Percentiles rank a stretch among this genome's conserved stretches.
Evolutionary conservation across 805 yeast species (phyloP).

Genomic region (Suhomyces xylopsoci): DNA sequence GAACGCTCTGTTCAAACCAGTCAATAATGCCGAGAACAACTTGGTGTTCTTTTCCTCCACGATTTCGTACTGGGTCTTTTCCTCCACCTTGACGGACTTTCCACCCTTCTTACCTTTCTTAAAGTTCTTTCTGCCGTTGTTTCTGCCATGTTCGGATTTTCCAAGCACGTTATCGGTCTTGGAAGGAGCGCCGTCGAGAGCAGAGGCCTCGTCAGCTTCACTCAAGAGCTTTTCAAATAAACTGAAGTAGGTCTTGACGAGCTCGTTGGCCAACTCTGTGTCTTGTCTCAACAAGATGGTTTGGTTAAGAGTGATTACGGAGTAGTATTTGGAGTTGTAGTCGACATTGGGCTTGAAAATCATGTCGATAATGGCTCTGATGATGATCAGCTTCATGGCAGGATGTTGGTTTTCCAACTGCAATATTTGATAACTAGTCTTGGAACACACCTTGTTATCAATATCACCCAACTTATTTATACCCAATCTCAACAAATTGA

Average conservation of each 20-base stretch:
- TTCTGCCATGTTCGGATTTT: slow-evolving; percentile 57
- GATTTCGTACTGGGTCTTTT: slow-evolving; percentile 61
- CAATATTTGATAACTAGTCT: slow-evolving; percentile 76
- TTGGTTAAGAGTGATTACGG: slow-evolving; percentile 86
- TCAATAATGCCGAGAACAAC: slow-evolving; percentile 82
- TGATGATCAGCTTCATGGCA: slow-evolving; percentile 83
- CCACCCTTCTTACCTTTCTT: slow-evolving; percentile 90
- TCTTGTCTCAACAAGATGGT: slow-evolving; percentile 82
- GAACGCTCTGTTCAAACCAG: slow-evolving; percentile 95
- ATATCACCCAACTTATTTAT: slow-evolving; percentile 93
- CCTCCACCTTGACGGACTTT: slow-evolving; percentile 59
- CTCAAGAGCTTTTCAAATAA: slow-evolving; percentile 79
- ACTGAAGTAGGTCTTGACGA: slow-evolving; percentile 81
- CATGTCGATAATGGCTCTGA: slow-evolving; percentile 77
- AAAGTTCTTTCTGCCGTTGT: slow-evolving; percentile 59
- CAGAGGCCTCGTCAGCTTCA: slow-evolving; percentile 53
- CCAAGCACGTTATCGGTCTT: slow-evolving; percentile 40
- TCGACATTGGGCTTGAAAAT: slow-evolving; percentile 68
- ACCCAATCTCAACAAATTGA: slow-evolving; percentile 79
- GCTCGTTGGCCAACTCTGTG: slow-evolving; percentile 73
- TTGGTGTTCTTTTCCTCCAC: slow-evolving; percentile 78
- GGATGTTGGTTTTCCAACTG: slow-evolving; percentile 90
- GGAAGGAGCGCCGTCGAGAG: slow-evolving; percentile 35
- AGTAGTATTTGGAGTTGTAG: slow-evolving; percentile 84
- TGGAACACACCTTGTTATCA: slow-evolving; percentile 86